phyloP scores from a whole-genome alignment of 148 eudicot genomes.

The Fagopyrum tataricum region DNA sequence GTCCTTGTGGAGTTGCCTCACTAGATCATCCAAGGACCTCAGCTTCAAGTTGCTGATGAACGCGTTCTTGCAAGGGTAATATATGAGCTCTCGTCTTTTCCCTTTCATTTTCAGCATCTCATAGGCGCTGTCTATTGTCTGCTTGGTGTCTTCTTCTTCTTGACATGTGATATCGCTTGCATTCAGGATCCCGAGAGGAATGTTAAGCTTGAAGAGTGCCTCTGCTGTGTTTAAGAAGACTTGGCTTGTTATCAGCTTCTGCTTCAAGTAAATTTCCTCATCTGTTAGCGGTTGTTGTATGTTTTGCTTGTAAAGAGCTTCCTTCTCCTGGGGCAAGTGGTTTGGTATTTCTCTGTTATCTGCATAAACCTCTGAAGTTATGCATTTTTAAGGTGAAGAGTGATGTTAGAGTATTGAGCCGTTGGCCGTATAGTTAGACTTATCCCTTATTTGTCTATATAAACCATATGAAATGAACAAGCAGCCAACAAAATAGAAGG shows the following conservation, averaged over 20 bases:
- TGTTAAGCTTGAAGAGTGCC: conserved; percentile 71
- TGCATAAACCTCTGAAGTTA: background rate
- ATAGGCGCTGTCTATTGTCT: conserved; percentile 47
- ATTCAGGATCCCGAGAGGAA: conserved; percentile 50
- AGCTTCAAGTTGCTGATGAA: conserved; percentile 18
- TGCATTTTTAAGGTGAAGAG: background rate
- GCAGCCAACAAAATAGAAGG: background rate
- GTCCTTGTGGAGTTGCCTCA: conserved; percentile 52
- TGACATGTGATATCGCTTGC: conserved; percentile 25
- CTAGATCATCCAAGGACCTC: conserved; percentile 54
- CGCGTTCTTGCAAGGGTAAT: conserved; percentile 25
- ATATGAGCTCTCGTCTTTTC: conserved; percentile 39
- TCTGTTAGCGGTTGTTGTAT: conserved; percentile 48
- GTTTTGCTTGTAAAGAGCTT: conserved; percentile 17
- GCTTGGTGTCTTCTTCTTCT: conserved; percentile 36
- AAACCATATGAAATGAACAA: no score
- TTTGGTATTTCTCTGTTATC: conserved; percentile 12
- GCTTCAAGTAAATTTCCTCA: conserved; percentile 58
- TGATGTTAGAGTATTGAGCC: no score
- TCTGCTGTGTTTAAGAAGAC: conserved; percentile 74
- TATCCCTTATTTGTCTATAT: no score
- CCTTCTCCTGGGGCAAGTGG: conserved; percentile 14
- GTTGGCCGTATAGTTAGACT: no score
- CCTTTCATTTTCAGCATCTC: conserved; percentile 78
- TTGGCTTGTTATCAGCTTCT: conserved; percentile 55